Percentiles rank a stretch among this genome's conserved stretches.
Conservation (phyloP, 1,139 yeast species). For the Blastobotrys capitulatus region DNA sequence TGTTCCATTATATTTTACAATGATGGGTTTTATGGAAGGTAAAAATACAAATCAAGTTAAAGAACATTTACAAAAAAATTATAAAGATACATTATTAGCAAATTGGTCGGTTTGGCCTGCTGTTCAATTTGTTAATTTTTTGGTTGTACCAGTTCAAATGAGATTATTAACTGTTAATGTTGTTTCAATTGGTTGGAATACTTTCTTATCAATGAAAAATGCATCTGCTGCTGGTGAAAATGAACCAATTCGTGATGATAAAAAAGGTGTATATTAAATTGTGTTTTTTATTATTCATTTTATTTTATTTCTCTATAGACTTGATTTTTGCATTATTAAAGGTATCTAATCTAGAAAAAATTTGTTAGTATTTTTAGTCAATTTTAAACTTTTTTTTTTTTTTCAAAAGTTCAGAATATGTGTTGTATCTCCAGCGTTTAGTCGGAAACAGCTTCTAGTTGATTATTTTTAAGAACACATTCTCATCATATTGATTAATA, state of each 20-base stretch:
- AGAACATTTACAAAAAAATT: conserved; percentile 23
- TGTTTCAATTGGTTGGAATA: conserved; percentile 80
- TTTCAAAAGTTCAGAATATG: background rate
- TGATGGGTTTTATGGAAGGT: conserved; percentile 64
- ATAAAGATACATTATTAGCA: conserved; percentile 45
- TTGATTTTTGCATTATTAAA: too few species aligned
- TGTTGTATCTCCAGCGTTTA: conserved; percentile 27
- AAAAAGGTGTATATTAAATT: too few species aligned
- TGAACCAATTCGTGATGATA: too few species aligned
- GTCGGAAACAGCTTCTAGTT: conserved; percentile 36
- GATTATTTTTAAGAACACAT: conserved; percentile 18
- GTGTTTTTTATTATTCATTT: too few species aligned
- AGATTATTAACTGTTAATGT: conserved; percentile 65
- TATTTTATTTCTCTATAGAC: background rate
- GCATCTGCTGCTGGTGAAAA: conserved; percentile 6
- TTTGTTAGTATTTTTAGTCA: background rate
- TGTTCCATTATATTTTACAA: conserved; percentile 48
- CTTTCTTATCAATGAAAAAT: conserved; percentile 59
- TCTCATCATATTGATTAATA: conserved; percentile 16
- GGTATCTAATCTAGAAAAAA: background rate
- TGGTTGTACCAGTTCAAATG: conserved; percentile 61
- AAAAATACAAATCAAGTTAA: conserved; percentile 32
- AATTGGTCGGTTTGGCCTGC: conserved; percentile 90
- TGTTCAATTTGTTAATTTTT: conserved; percentile 69
- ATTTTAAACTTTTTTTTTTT: background rate